Evolutionary conservation across 2,329 filamentous ascomycete genomes (phyloP).

Genomic region (Thermothelomyces thermophilus): DNA sequence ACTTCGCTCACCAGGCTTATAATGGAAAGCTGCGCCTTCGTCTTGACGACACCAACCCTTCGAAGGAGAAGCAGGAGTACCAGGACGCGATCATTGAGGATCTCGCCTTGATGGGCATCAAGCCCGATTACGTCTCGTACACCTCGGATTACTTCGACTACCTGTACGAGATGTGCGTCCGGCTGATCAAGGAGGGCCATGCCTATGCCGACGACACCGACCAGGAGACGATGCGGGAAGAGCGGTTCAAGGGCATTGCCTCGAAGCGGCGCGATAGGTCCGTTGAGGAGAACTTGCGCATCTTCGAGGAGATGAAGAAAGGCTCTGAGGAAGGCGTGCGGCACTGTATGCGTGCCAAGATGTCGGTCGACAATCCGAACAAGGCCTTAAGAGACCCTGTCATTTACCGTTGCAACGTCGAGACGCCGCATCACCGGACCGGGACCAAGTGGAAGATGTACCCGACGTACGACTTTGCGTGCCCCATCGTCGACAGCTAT

Average conservation of each 20-base stretch:
- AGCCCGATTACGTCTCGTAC: constrained; percentile 78
- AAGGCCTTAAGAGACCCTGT: constrained; percentile 95
- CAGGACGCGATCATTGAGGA: constrained; percentile 92
- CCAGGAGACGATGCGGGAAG: constrained; percentile 76
- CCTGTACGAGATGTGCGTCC: constrained; percentile 77
- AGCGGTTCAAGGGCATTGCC: constrained; percentile 77
- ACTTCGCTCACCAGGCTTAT: constrained; percentile 91
- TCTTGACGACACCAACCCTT: constrained; percentile 96
- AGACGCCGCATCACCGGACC: constrained; percentile 66
- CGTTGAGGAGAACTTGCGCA: constrained; percentile 76
- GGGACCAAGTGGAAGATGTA: constrained; percentile 78
- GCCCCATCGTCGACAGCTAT: constrained; percentile 71
- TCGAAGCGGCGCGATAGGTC: constrained; percentile 73
- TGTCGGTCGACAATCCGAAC: constrained; percentile 86
- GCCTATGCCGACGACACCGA: constrained; percentile 95
- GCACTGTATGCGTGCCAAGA: constrained; percentile 93
- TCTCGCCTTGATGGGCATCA: constrained; percentile 83
- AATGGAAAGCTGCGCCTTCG: constrained; percentile 84
- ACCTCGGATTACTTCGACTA: constrained; percentile 95
- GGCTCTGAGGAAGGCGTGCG: constrained; percentile 70
- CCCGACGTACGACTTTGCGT: constrained; percentile 82
- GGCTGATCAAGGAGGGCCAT: constrained; percentile 77
- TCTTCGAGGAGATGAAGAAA: constrained; percentile 90
- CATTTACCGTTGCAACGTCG: constrained; percentile 86
- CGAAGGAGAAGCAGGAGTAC: constrained; percentile 95